Percentiles rank a stretch among this genome's conserved stretches.
These are phyloP conservation scores for Rhizopus microsporus DNA, from an alignment of 371 early-diverging fungal genomes.

Conservation along the genomic window DNA sequence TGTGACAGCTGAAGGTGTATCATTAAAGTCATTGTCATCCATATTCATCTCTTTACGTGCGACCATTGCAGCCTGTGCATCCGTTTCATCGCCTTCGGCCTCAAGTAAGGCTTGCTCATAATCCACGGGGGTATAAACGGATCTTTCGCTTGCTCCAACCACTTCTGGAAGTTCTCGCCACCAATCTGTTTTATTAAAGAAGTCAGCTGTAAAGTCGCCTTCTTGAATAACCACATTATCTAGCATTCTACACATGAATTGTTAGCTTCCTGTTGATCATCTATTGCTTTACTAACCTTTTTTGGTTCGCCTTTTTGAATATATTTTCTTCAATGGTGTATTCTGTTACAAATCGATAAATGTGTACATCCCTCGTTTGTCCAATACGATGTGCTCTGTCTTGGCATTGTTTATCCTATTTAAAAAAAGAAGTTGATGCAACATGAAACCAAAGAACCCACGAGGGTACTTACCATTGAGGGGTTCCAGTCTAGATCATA, in stretches of 20 bases:
- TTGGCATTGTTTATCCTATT: conserved; percentile 59
- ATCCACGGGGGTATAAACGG: conserved; percentile 36
- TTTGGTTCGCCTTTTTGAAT: conserved; percentile 81
- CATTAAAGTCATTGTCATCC: conserved; percentile 67
- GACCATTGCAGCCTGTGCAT: conserved; percentile 65
- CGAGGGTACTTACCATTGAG: conserved; percentile 60
- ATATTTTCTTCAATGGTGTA: conserved; percentile 92
- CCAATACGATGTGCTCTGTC: conserved; percentile 96
- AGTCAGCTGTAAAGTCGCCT: conserved; percentile 79
- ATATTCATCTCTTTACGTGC: conserved; percentile 70
- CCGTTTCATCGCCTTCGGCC: conserved; percentile 71
- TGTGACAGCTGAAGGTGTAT: conserved; percentile 26
- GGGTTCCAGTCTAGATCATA: conserved; percentile 98
- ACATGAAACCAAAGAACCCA: not conserved
- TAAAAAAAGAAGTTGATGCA: not conserved
- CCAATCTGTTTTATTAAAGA: conserved; percentile 71
- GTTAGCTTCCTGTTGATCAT: not conserved
- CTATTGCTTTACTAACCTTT: conserved; percentile 47
- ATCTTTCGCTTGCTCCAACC: conserved; percentile 29
- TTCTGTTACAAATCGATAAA: conserved; percentile 88
- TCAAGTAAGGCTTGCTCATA: conserved; percentile 67
- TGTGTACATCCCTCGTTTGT: conserved; percentile 90
- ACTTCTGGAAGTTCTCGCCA: conserved; percentile 62
- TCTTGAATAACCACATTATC: conserved; percentile 88
- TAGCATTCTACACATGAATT: conserved; percentile 53